Conservation (phyloP, 768 basidiomycete species). For the Suillus ampliporus region DNA sequence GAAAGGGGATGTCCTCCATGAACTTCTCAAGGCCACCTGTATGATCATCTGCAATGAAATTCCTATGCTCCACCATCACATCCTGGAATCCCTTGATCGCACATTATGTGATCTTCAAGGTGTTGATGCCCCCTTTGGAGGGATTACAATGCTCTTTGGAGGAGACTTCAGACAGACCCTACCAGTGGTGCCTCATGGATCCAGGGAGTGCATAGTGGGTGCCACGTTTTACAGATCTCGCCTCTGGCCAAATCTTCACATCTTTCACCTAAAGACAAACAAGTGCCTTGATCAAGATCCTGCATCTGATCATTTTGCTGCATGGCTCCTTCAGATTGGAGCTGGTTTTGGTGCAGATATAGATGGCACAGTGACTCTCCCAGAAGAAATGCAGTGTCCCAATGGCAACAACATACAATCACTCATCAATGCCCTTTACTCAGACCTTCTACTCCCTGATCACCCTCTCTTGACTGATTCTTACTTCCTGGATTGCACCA, state of each 20-base stretch:
- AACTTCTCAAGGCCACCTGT: slow-evolving; percentile 36
- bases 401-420: slow-evolving; percentile 12
- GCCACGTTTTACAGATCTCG: slow-evolving; percentile 41
- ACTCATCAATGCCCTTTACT: slow-evolving; percentile 37
- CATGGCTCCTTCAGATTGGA: slow-evolving; percentile 45
- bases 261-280: slow-evolving; percentile 44
- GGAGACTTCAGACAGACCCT: slow-evolving; percentile 56
- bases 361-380: slow-evolving; percentile 30
- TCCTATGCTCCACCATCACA: slow-evolving; percentile 42
- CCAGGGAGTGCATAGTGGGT: slow-evolving; percentile 43
- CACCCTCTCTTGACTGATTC: slow-evolving; percentile 23
- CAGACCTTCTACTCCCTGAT: slow-evolving; percentile 18
- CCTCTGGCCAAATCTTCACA: slow-evolving; percentile 42
- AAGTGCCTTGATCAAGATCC: slow-evolving; percentile 44
- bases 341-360: slow-evolving; percentile 30
- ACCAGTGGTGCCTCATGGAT: slow-evolving; percentile 47
- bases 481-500: slow-evolving; percentile 37
- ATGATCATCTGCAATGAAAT: slow-evolving; percentile 53
- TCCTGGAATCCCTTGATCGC: slow-evolving; percentile 47
- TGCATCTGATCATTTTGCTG: slow-evolving; percentile 38
- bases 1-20: slow-evolving; percentile 37
- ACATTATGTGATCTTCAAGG: slow-evolving; percentile 41
- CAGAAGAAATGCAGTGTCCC: slow-evolving; percentile 30
- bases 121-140: slow-evolving; percentile 44
- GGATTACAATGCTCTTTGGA: slow-evolving; percentile 51